A percentile compares a stretch with the other conserved stretches of the same genome.
phyloP scores from a whole-genome alignment of 1,284 basidiomycete genomes.

The Taiwanofungus camphoratus region DNA sequence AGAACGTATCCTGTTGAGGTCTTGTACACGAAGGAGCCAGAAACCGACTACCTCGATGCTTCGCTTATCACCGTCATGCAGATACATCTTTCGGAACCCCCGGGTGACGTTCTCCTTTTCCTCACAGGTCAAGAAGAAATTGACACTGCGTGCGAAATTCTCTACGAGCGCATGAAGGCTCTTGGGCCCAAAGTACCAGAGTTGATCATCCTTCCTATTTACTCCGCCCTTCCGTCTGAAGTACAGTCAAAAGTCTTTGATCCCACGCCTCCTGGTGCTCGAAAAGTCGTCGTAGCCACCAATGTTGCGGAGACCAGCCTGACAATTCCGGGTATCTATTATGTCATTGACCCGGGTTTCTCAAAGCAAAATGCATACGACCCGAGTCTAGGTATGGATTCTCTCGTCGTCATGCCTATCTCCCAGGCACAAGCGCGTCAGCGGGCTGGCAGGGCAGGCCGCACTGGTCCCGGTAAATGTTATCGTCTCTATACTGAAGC shows the following conservation, averaged over 20 bases:
- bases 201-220: slow-evolving; percentile 93
- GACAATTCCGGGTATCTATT: slow-evolving; percentile 98
- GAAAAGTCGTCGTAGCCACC: slow-evolving; percentile 97
- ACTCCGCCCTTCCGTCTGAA: slow-evolving; percentile 95
- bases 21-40: slow-evolving; percentile 97
- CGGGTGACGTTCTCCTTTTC: slow-evolving; percentile 95
- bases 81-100: slow-evolving; percentile 97
- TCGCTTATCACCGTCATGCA: slow-evolving; percentile 99
- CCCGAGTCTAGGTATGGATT: slow-evolving; percentile 97
- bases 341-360: slow-evolving; percentile 98
- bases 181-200: slow-evolving; percentile 96
- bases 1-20: slow-evolving; percentile 98
- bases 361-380: slow-evolving; percentile 99
- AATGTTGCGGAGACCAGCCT: slow-evolving; percentile 99
- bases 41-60: slow-evolving; percentile 97
- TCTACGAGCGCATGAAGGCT: slow-evolving; percentile 98
- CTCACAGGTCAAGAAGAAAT: slow-evolving; percentile 99
- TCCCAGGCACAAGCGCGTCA: slow-evolving; percentile 98
- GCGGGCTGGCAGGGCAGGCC: slow-evolving; percentile 91
- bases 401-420: slow-evolving; percentile 97
- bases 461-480: slow-evolving; percentile 97
- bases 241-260: slow-evolving; percentile 98
- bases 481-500: slow-evolving; percentile 98
- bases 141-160: slow-evolving; percentile 94
- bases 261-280: slow-evolving; percentile 91